Evolutionary conservation across 768 basidiomycete species (phyloP).

Genomic region (Termitomyces sp.): DNA sequence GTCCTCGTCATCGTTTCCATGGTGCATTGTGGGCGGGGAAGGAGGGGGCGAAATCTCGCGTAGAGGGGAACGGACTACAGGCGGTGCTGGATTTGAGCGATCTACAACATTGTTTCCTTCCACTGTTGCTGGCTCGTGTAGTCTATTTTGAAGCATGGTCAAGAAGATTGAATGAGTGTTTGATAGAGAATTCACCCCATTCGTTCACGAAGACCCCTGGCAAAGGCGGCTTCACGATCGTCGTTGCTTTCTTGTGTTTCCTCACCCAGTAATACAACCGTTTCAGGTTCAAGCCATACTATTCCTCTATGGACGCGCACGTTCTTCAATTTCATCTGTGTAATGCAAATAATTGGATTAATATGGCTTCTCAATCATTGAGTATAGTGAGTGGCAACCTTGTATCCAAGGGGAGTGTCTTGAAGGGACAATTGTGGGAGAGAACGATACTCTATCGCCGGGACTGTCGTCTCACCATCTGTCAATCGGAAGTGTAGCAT

Average conservation of each 20-base stretch:
- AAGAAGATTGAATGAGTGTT: background rate
- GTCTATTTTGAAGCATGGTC: constrained; percentile 22
- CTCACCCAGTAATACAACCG: constrained; percentile 59
- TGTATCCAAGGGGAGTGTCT: constrained; percentile 77
- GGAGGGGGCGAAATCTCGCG: constrained; percentile 38
- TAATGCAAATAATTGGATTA: constrained; percentile 2
- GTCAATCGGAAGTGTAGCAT: constrained; percentile 76
- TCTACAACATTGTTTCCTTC: constrained; percentile 9
- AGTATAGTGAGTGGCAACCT: constrained; percentile 46
- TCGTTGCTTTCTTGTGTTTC: constrained; percentile 64
- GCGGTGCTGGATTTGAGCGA: constrained; percentile 13
- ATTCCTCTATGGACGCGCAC: constrained; percentile 68
- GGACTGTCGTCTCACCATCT: constrained; percentile 69
- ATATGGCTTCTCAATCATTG: background rate
- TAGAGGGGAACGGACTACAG: constrained; percentile 33
- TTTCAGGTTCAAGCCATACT: constrained; percentile 74
- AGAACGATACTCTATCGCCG: constrained; percentile 76
- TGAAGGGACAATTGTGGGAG: constrained; percentile 69
- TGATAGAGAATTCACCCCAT: constrained; percentile 56
- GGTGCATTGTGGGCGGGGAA: constrained; percentile 20
- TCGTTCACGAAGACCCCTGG: constrained; percentile 55
- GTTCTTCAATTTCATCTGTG: constrained; percentile 68
- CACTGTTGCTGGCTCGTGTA: constrained; percentile 23
- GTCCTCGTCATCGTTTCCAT: constrained; percentile 37
- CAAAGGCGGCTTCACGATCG: constrained; percentile 57